phyloP scores from a whole-genome alignment of 805 yeast species.

The Sugiyamaella mastotermitis region DNA sequence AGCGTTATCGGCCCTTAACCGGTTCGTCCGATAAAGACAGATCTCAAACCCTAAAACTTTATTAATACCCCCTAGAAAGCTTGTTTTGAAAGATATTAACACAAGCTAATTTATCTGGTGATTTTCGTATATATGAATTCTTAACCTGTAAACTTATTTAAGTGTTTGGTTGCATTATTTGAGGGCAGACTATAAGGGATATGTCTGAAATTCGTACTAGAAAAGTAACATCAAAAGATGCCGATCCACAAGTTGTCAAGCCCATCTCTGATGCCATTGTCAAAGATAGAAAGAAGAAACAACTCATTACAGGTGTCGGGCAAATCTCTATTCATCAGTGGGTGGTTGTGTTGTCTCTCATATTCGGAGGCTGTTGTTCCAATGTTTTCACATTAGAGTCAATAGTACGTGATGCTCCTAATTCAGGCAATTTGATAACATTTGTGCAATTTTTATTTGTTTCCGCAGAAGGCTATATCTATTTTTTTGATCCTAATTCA shows the following conservation, averaged over 20 bases:
- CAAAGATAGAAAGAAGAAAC: neutral
- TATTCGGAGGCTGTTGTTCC: conserved; percentile 70
- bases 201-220: no score
- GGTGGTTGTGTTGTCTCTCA: conserved; percentile 29
- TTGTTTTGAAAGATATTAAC: no score
- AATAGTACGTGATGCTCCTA: conserved; percentile 35
- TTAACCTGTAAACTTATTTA: no score
- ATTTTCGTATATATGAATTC: no score
- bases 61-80: no score
- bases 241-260: conserved; percentile 1
- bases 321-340: conserved; percentile 19
- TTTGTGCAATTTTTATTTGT: conserved; percentile 51
- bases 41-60: no score
- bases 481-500: conserved; percentile 31
- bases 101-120: no score
- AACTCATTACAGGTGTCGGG: conserved; percentile 3
- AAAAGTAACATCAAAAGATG: no score
- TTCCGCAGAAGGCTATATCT: conserved; percentile 38
- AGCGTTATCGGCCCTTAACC: no score
- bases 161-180: no score
- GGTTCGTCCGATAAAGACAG: no score
- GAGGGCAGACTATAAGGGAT: no score
- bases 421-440: conserved; percentile 49
- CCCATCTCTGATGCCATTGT: neutral
- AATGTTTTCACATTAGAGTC: conserved; percentile 61